A percentile compares a stretch with the other conserved stretches of the same genome.
phyloP scores from a whole-genome alignment of 306 rosid species.

The Dicorynia guianensis region DNA sequence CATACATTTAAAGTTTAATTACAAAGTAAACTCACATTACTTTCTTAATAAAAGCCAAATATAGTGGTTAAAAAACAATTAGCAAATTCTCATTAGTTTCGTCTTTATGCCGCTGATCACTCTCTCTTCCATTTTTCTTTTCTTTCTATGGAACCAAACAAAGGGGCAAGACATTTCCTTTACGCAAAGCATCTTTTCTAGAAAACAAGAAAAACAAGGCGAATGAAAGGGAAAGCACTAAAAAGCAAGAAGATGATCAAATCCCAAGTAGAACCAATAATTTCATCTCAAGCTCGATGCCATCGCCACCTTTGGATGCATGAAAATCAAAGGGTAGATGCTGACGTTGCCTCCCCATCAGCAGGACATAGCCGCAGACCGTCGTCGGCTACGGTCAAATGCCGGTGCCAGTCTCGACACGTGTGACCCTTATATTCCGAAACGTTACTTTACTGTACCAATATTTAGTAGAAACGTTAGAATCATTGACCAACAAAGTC shows the following conservation, averaged over 20 bases:
- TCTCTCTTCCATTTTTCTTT: too few species aligned
- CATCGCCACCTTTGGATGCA: too few species aligned
- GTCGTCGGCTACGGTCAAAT: conserved; percentile 74
- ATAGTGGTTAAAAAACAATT: too few species aligned
- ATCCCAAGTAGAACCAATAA: background rate
- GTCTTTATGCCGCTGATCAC: too few species aligned
- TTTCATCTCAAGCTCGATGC: background rate
- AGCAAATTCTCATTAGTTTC: too few species aligned
- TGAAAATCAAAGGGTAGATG: background rate
- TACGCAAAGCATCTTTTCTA: conserved; percentile 37
- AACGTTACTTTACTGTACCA: too few species aligned
- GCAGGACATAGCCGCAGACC: conserved; percentile 28
- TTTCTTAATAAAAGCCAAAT: too few species aligned
- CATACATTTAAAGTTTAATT: too few species aligned
- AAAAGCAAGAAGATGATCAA: conserved; percentile 5
- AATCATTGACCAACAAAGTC: conserved; percentile 56
- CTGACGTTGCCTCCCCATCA: conserved; percentile 54
- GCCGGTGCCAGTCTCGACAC: conserved; percentile 72
- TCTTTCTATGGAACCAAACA: background rate
- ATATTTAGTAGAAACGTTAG: conserved; percentile 46
- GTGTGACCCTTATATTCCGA: conserved; percentile 49
- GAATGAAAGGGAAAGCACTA: conserved; percentile 29
- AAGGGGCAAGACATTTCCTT: conserved; percentile 17
- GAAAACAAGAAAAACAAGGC: background rate
- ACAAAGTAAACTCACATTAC: too few species aligned